Conservation (phyloP, 345 rosid species). For the Brassica napus region DNA sequence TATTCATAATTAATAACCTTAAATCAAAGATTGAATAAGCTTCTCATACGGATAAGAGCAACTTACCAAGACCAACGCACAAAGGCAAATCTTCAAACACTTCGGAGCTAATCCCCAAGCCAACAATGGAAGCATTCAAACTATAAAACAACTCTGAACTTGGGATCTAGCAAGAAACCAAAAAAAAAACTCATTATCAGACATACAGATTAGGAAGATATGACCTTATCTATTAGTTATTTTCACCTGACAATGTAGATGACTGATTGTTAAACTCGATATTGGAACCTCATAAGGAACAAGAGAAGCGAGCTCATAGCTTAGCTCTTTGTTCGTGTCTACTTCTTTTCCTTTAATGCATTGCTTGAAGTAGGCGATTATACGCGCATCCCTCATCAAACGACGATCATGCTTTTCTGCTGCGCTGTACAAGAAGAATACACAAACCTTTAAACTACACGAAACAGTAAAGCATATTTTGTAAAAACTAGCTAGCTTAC, state of each 20-base stretch:
- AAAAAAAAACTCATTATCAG: background rate
- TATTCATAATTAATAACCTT: background rate
- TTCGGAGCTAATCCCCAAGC: constrained; percentile 73
- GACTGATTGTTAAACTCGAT: constrained; percentile 66
- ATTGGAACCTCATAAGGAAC: constrained; percentile 89
- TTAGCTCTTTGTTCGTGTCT: constrained; percentile 76
- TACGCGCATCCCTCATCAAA: constrained; percentile 71
- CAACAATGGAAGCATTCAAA: constrained; percentile 84
- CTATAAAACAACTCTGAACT: constrained; percentile 65
- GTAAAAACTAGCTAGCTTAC: constrained; percentile 45
- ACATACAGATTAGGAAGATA: background rate
- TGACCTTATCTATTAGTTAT: background rate
- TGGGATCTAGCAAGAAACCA: constrained; percentile 54
- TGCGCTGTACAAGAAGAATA: constrained; percentile 43
- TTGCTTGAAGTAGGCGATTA: constrained; percentile 86
- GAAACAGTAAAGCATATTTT: constrained; percentile 1
- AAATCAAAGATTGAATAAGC: background rate
- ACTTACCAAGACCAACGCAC: constrained; percentile 91
- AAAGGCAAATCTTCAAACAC: constrained; percentile 59
- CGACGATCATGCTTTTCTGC: constrained; percentile 65
- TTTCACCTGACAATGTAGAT: constrained; percentile 80
- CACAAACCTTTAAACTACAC: background rate
- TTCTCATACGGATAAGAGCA: background rate
- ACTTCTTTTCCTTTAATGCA: constrained; percentile 64
- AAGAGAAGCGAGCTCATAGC: constrained; percentile 77